Evolutionary conservation across 352 stramenopile genomes (phyloP).

Genomic region (Aphanomyces euteiches): DNA sequence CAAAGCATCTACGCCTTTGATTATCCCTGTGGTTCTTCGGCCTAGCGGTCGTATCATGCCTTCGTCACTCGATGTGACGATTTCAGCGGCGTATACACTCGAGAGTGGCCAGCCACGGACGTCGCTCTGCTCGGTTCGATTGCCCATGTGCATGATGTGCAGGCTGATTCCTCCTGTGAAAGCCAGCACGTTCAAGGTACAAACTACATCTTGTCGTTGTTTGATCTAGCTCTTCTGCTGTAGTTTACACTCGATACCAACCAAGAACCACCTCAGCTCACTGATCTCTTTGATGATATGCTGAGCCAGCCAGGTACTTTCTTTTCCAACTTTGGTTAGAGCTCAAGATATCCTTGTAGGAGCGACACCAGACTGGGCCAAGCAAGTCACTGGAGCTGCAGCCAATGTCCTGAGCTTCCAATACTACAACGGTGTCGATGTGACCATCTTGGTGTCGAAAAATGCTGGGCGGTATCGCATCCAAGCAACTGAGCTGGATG

Average conservation of each 20-base stretch:
- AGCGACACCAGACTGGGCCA: slow-evolving; percentile 54
- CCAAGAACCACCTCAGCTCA: slow-evolving; percentile 65
- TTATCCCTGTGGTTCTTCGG: slow-evolving; percentile 55
- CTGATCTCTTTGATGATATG: slow-evolving; percentile 82
- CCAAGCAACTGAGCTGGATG: slow-evolving; percentile 77
- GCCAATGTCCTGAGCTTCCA: slow-evolving; percentile 85
- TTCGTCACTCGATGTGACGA: slow-evolving; percentile 55
- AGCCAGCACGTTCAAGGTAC: slow-evolving; percentile 66
- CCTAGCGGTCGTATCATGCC: slow-evolving; percentile 52
- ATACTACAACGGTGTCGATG: slow-evolving; percentile 82
- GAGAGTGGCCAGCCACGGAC: slow-evolving; percentile 65
- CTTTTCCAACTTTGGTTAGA: not conserved
- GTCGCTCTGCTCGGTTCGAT: slow-evolving; percentile 51
- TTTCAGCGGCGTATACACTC: slow-evolving; percentile 71
- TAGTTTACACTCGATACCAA: slow-evolving; percentile 85
- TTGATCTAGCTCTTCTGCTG: not conserved
- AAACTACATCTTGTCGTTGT: not conserved
- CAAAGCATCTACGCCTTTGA: slow-evolving; percentile 53
- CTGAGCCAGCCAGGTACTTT: slow-evolving; percentile 68
- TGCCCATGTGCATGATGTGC: slow-evolving; percentile 76
- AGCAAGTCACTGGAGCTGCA: slow-evolving; percentile 53
- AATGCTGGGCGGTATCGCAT: slow-evolving; percentile 85
- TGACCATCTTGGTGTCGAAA: slow-evolving; percentile 88
- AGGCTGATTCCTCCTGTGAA: slow-evolving; percentile 72
- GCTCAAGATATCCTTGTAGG: not conserved